phyloP scores from a whole-genome alignment of 2,329 filamentous ascomycete genomes.

The Xylariaceae sp. region DNA sequence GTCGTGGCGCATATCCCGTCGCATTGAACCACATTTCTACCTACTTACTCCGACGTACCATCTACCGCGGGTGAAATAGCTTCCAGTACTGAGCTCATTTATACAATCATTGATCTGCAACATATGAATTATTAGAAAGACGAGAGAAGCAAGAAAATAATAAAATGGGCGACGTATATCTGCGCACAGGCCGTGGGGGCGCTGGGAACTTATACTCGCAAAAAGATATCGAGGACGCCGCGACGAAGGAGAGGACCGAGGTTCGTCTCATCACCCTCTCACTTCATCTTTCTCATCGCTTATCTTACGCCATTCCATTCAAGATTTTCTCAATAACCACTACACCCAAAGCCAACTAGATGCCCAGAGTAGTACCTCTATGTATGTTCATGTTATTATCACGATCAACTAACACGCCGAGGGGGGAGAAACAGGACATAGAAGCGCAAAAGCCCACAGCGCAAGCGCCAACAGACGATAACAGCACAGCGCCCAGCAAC shows the following conservation, averaged over 20 bases:
- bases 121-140: no score
- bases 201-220: slow-evolving; percentile 68
- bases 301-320: neutral
- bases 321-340: neutral
- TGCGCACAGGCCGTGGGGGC: slow-evolving; percentile 65
- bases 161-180: slow-evolving; percentile 51
- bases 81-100: no score
- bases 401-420: neutral
- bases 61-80: no score
- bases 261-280: slow-evolving; percentile 27
- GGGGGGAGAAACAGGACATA: slow-evolving; percentile 36
- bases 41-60: no score
- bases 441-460: slow-evolving; percentile 41
- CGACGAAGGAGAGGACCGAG: slow-evolving; percentile 36
- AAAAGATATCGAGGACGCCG: slow-evolving; percentile 56
- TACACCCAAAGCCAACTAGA: neutral
- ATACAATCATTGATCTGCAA: no score
- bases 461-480: slow-evolving; percentile 1
- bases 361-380: no score
- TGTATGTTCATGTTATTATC: neutral
- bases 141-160: neutral
- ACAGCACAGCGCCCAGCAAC: slow-evolving; percentile 27
- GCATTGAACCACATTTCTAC: no score
- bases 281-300: slow-evolving; percentile 29
- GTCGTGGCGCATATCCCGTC: no score